Base-by-base conservation (phyloP, 768 basidiomycete genomes). In the Scleroderma citrinum region DNA sequence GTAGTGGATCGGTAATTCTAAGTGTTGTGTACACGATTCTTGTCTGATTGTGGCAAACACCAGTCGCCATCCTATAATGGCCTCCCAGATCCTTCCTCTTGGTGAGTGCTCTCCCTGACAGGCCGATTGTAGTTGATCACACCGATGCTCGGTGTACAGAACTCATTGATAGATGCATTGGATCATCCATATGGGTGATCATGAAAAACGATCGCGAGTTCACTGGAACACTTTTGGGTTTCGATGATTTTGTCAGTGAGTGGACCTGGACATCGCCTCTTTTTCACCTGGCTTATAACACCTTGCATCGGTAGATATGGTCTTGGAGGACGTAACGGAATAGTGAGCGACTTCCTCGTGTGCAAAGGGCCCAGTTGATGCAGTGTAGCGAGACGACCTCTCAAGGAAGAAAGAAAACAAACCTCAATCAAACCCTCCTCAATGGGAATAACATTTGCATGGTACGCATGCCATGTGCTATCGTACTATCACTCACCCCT, bases 211-310 rank as follows among this genome's bases (percentile, higher is more conserved):
- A 99, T 53, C 85, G 92, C 40, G 95, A 99, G 71, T 99, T 97
- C 70, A 90, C 88, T 20, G 95, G 95, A 11, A 96, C 84, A 3
- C 75, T 99, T 36, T 76, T 95, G 30, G 95, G 95, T 2, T 99
- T 99, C 59, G 95, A 99, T 65, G 95, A 99, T 70, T 99, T 95
- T 68, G 95, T 99, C 68, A 99, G 95, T 97, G 66, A 79, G 95
- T 94, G 16, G 3, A 23, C n/a, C 13, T 7, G 39, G 5, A 16
- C 13, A 19, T 42, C 19, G 3, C 31, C 36, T 36, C 5, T 37
- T 36, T 17, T 20, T 29, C 16, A 16, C 43, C 44, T 42, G 14
- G 17, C 39, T 38, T 23, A 8, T 29, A 29, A 29, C 26, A 29
- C 16, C 7, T 24, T 21, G 24, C 21, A 34, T 34, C 23, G 31